Evolutionary conservation across 2,329 filamentous ascomycete species (phyloP).

Genomic region (Thyridium curvatum): DNA sequence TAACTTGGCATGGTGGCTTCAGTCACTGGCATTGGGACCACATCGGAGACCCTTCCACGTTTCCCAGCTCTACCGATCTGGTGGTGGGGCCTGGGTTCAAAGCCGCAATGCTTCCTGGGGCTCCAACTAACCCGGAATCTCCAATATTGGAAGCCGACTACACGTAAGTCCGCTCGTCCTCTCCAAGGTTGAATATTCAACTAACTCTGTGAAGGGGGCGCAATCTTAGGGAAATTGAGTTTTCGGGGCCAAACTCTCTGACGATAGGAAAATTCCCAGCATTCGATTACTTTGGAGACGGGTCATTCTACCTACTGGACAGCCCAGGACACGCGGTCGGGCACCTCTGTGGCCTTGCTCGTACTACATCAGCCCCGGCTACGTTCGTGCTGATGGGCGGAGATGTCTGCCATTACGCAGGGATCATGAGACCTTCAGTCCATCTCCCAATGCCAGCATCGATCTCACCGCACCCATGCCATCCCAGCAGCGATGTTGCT

Average conservation of each 20-base stretch:
- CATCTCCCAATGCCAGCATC: slow-evolving; percentile 23
- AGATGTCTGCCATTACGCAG: slow-evolving; percentile 33
- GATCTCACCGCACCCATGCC: slow-evolving; percentile 16
- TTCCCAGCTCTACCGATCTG: slow-evolving; percentile 12
- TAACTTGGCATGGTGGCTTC: slow-evolving; percentile 1
- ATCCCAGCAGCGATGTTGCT: neutral
- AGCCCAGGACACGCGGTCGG: slow-evolving; percentile 16
- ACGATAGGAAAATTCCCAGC: slow-evolving; percentile 7
- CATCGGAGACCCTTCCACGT: slow-evolving; percentile 11
- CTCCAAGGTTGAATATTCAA: neutral
- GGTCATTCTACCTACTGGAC: slow-evolving; percentile 18
- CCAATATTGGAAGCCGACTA: slow-evolving; percentile 8
- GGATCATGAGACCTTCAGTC: slow-evolving; percentile 26
- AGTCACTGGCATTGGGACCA: slow-evolving; percentile 18
- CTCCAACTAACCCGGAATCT: slow-evolving; percentile 11
- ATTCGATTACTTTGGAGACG: slow-evolving; percentile 19
- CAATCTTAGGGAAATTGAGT: slow-evolving; percentile 6
- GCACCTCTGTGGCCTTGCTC: slow-evolving; percentile 33
- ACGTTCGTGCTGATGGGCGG: slow-evolving; percentile 35
- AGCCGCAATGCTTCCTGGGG: slow-evolving; percentile 10
- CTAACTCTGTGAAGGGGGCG: slow-evolving; percentile 1
- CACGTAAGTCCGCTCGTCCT: neutral
- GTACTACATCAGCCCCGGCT: slow-evolving; percentile 21
- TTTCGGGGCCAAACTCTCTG: neutral
- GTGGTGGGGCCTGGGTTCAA: slow-evolving; percentile 16